Evolutionary conservation across 1,139 yeast genomes (phyloP).

Genomic region (Blastobotrys arbuscula): DNA sequence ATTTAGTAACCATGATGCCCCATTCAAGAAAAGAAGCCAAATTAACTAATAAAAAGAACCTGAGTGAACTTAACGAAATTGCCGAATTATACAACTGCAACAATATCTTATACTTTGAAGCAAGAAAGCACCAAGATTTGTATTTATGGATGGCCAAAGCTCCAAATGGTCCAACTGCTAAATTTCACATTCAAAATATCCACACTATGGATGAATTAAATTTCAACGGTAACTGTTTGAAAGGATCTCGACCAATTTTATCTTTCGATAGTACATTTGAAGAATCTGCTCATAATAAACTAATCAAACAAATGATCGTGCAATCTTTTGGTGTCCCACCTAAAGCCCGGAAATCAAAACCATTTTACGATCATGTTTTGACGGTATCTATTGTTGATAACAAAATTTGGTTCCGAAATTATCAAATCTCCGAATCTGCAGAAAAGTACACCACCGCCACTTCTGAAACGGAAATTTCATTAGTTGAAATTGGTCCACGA

Average conservation of each 20-base stretch:
- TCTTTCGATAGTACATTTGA: slow-evolving; percentile 83
- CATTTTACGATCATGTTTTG: slow-evolving; percentile 92
- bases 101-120: slow-evolving; percentile 89
- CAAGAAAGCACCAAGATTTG: slow-evolving; percentile 93
- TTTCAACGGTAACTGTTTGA: slow-evolving; percentile 92
- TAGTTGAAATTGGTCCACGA: slow-evolving; percentile 96
- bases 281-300: slow-evolving; percentile 53
- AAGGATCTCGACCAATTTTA: slow-evolving; percentile 93
- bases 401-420: slow-evolving; percentile 93
- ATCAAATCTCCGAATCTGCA: slow-evolving; percentile 79
- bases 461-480: slow-evolving; percentile 50
- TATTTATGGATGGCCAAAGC: slow-evolving; percentile 94
- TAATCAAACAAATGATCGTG: slow-evolving; percentile 77
- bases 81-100: slow-evolving; percentile 98
- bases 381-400: slow-evolving; percentile 89
- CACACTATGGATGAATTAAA: slow-evolving; percentile 95
- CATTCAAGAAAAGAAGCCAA: slow-evolving; percentile 97
- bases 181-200: slow-evolving; percentile 88
- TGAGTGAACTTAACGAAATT: slow-evolving; percentile 84
- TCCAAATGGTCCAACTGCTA: slow-evolving; percentile 96
- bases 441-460: slow-evolving; percentile 34
- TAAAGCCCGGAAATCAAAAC: slow-evolving; percentile 87
- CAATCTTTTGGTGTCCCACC: slow-evolving; percentile 98
- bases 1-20: slow-evolving; percentile 74
- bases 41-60: slow-evolving; percentile 85